phyloP scores from a whole-genome alignment of 352 stramenopile species.

The Phytophthora cryptogea region DNA sequence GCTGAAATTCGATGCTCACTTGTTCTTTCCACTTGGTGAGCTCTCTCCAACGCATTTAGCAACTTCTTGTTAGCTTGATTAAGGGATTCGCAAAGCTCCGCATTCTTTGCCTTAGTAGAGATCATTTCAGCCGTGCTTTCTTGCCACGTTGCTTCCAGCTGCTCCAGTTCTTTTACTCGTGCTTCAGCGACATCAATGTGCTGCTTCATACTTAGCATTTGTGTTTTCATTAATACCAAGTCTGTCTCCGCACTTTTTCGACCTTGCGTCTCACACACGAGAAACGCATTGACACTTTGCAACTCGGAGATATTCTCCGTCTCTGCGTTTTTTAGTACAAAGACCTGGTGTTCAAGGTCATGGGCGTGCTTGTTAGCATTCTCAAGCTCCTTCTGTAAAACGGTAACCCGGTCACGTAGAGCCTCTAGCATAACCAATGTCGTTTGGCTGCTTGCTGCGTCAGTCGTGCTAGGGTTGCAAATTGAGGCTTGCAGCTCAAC shows the following conservation, averaged over 20 bases:
- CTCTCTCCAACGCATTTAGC: background rate
- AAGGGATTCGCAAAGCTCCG: constrained; percentile 7
- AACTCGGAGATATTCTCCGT: constrained; percentile 8
- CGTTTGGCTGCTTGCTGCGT: background rate
- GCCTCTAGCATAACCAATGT: background rate
- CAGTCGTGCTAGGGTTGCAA: background rate
- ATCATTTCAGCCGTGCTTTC: background rate
- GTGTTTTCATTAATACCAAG: background rate
- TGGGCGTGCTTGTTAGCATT: background rate
- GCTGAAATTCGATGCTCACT: background rate
- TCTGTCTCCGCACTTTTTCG: background rate
- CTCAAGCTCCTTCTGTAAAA: constrained; percentile 13
- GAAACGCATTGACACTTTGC: constrained; percentile 5
- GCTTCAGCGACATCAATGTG: background rate
- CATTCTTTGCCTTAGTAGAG: constrained; percentile 1
- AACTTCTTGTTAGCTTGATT: constrained; percentile 1
- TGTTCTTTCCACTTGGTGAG: constrained; percentile 1
- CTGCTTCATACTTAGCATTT: constrained; percentile 2
- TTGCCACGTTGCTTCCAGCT: background rate
- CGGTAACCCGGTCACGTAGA: background rate
- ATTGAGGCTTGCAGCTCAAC: background rate
- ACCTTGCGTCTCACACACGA: constrained; percentile 11
- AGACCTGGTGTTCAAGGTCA: constrained; percentile 13
- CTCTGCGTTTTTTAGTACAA: constrained; percentile 1
- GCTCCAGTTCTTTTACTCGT: background rate